Conservation (phyloP, 805 yeast genomes). For the Saccharomycopsis sp. region DNA sequence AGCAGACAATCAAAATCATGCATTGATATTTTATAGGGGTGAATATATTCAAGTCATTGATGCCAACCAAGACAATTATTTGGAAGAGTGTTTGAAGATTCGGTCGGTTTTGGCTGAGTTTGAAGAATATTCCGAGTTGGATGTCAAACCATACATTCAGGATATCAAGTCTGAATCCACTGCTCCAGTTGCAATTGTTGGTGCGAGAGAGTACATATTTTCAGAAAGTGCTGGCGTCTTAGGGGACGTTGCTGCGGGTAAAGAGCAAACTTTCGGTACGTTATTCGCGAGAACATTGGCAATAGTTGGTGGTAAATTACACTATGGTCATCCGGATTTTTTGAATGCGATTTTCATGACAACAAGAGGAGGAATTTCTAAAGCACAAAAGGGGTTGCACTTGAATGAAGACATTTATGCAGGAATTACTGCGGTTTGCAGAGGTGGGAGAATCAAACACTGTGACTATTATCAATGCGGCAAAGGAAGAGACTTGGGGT, state of each 20-base stretch:
- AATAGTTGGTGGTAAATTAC: constrained; percentile 78
- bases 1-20: constrained; percentile 79
- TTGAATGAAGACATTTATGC: constrained; percentile 84
- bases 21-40: constrained; percentile 73
- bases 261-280: constrained; percentile 84
- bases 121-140: constrained; percentile 68
- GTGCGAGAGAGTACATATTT: constrained; percentile 82
- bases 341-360: constrained; percentile 67
- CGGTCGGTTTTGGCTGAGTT: constrained; percentile 77
- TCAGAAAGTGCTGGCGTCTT: constrained; percentile 78
- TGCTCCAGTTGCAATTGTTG: constrained; percentile 76
- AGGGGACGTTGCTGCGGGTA: constrained; percentile 88
- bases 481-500: constrained; percentile 84
- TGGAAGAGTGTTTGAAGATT: constrained; percentile 78
- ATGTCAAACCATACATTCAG: constrained; percentile 76
- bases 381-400: constrained; percentile 80
- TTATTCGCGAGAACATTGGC: constrained; percentile 75
- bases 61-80: constrained; percentile 80
- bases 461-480: constrained; percentile 87
- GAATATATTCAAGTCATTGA: constrained; percentile 78
- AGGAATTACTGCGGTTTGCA: constrained; percentile 72
- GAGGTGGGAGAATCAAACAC: constrained; percentile 85
- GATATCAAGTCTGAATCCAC: constrained; percentile 46
- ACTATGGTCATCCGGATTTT: constrained; percentile 87
- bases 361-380: constrained; percentile 82